Evolutionary conservation across 805 yeast genomes (phyloP).

Genomic region (Nakazawaea laoshanensis): DNA sequence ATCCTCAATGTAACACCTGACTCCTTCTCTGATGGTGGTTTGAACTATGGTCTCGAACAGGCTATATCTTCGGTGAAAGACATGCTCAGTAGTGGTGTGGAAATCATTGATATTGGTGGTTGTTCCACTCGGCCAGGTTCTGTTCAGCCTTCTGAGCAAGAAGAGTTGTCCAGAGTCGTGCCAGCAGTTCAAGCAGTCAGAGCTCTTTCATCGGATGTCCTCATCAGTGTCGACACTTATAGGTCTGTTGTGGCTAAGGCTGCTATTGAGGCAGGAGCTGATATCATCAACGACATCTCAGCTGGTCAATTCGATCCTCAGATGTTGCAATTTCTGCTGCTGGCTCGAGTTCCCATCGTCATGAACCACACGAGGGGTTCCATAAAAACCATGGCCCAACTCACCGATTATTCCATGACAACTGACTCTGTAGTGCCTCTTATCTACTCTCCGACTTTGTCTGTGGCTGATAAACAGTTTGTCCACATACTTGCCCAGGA

Average conservation of each 20-base stretch:
- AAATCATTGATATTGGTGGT: slow-evolving; percentile 87
- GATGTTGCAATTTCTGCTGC: slow-evolving; percentile 65
- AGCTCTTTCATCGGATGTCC: slow-evolving; percentile 26
- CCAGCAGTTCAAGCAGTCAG: slow-evolving; percentile 64
- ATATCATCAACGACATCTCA: slow-evolving; percentile 85
- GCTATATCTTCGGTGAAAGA: slow-evolving; percentile 36
- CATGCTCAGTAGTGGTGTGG: slow-evolving; percentile 55
- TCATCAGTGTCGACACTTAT: slow-evolving; percentile 86
- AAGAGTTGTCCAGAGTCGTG: slow-evolving; percentile 62
- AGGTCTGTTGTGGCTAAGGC: slow-evolving; percentile 65
- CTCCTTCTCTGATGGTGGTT: slow-evolving; percentile 90
- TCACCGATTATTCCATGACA: slow-evolving; percentile 39
- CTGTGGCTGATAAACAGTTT: slow-evolving; percentile 49
- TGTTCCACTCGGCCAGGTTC: slow-evolving; percentile 90
- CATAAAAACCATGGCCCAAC: slow-evolving; percentile 58
- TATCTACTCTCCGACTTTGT: slow-evolving; percentile 17
- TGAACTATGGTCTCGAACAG: slow-evolving; percentile 25
- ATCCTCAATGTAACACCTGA: slow-evolving; percentile 89
- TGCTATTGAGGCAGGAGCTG: slow-evolving; percentile 71
- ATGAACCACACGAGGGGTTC: slow-evolving; percentile 83
- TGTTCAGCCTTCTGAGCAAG: slow-evolving; percentile 46
- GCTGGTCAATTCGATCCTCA: slow-evolving; percentile 64
- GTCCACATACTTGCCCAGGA: no score
- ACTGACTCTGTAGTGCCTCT: slow-evolving; percentile 17
- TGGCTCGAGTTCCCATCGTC: slow-evolving; percentile 66